phyloP scores from a whole-genome alignment of 495 filamentous ascomycete species.

The Halenospora varia region DNA sequence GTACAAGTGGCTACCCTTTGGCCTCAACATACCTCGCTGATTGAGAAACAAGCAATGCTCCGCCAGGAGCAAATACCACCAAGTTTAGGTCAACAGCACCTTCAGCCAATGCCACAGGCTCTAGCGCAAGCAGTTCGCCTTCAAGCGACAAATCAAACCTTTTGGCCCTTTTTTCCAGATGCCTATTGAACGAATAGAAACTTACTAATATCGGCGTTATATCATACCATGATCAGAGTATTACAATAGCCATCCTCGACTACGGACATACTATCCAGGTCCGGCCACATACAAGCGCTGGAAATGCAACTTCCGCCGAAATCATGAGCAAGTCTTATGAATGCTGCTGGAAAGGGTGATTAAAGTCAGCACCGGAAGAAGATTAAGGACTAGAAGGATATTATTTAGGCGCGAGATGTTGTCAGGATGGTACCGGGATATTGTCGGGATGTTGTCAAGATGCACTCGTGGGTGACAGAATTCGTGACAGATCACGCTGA shows the following conservation, averaged over 20 bases:
- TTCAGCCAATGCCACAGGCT: constrained; percentile 20
- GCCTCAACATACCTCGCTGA: constrained; percentile 35
- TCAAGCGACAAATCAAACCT: too few species aligned
- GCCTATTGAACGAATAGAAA: background rate
- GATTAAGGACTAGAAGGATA: too few species aligned
- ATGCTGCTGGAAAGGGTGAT: too few species aligned
- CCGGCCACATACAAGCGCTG: background rate
- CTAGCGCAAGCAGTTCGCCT: constrained; percentile 16
- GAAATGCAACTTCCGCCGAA: background rate
- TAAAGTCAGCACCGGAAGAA: too few species aligned
- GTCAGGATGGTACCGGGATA: too few species aligned
- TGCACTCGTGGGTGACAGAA: too few species aligned
- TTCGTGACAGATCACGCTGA: too few species aligned
- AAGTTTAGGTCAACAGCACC: too few species aligned
- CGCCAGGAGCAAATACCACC: constrained; percentile 30
- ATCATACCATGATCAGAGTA: background rate
- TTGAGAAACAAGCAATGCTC: constrained; percentile 25
- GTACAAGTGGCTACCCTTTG: constrained; percentile 37
- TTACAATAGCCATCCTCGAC: background rate
- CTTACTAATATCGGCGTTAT: background rate
- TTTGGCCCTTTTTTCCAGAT: background rate
- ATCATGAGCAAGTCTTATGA: too few species aligned
- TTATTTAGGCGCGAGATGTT: too few species aligned
- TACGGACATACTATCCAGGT: background rate
- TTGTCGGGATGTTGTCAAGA: too few species aligned